Percentiles rank a stretch among this genome's conserved stretches.
Conservation (phyloP, 2,329 filamentous ascomycete species). For the Colletotrichum musicola region DNA sequence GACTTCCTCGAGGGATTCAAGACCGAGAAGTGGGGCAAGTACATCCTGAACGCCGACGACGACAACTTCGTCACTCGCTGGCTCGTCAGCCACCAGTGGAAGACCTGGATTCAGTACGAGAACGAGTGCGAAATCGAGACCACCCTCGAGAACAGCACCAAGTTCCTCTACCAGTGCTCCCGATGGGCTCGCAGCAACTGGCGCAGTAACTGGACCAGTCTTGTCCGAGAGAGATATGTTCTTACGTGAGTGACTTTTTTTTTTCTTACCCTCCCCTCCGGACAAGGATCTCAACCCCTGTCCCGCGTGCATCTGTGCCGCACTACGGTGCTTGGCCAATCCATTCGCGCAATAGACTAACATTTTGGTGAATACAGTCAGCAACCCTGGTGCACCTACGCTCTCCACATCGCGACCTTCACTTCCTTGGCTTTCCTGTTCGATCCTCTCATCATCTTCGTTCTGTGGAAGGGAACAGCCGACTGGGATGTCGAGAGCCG, state of each 20-base stretch:
- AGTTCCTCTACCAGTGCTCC: slow-evolving; percentile 93
- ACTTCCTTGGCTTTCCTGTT: slow-evolving; percentile 87
- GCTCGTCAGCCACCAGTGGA: slow-evolving; percentile 92
- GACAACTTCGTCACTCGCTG: slow-evolving; percentile 98
- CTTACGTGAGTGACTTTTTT: slow-evolving; percentile 78
- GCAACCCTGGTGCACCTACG: slow-evolving; percentile 94
- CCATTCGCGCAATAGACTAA: slow-evolving; percentile 31
- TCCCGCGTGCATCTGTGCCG: not conserved
- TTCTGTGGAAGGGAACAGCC: slow-evolving; percentile 77
- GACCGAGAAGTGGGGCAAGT: slow-evolving; percentile 89
- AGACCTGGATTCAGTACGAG: slow-evolving; percentile 96
- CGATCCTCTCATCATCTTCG: slow-evolving; percentile 79
- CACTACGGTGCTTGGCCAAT: not conserved
- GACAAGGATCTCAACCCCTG: slow-evolving; percentile 11
- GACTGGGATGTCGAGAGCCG: slow-evolving; percentile 69
- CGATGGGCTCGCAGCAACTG: slow-evolving; percentile 98
- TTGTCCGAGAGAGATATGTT: slow-evolving; percentile 85
- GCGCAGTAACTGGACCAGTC: slow-evolving; percentile 94
- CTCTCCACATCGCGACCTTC: slow-evolving; percentile 91
- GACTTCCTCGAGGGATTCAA: slow-evolving; percentile 91
- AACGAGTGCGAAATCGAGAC: slow-evolving; percentile 92
- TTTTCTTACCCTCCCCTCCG: slow-evolving; percentile 27
- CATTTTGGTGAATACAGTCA: slow-evolving; percentile 67
- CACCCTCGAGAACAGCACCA: slow-evolving; percentile 88
- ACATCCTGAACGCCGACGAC: slow-evolving; percentile 94